Conservation (phyloP, 805 yeast species). For the Huiozyma naganishii region DNA sequence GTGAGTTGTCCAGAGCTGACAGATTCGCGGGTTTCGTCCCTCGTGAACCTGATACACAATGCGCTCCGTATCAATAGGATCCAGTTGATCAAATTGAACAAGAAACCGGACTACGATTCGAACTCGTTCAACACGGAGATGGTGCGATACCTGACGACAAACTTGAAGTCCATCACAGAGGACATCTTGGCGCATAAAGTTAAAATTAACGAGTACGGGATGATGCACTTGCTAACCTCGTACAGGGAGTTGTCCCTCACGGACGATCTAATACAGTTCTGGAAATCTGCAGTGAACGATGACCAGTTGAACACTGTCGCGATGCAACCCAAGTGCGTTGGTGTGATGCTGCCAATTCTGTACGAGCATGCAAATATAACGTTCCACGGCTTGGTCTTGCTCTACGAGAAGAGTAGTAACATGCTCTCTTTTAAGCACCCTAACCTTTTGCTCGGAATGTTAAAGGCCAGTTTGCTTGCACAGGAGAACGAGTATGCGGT, state of each 20-base stretch:
- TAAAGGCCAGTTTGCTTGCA: slow-evolving; percentile 53
- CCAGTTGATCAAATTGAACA: slow-evolving; percentile 39
- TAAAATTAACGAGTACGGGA: slow-evolving; percentile 36
- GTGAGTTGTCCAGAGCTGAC: slow-evolving; percentile 34
- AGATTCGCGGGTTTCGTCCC: slow-evolving; percentile 32
- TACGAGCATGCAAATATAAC: slow-evolving; percentile 39
- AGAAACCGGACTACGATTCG: slow-evolving; percentile 47
- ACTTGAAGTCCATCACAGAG: slow-evolving; percentile 37
- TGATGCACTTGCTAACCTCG: slow-evolving; percentile 42
- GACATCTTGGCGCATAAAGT: slow-evolving; percentile 36
- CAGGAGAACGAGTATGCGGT: slow-evolving; percentile 54
- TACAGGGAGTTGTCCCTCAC: slow-evolving; percentile 46
- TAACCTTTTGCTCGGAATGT: slow-evolving; percentile 53
- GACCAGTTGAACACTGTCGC: slow-evolving; percentile 25
- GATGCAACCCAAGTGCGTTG: slow-evolving; percentile 51
- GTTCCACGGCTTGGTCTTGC: slow-evolving; percentile 44
- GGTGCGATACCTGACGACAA: slow-evolving; percentile 34
- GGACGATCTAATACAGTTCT: slow-evolving; percentile 50
- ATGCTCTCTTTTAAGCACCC: slow-evolving; percentile 19
- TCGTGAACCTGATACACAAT: slow-evolving; percentile 39
- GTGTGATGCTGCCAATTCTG: slow-evolving; percentile 55
- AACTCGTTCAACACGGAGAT: slow-evolving; percentile 41
- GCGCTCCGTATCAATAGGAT: slow-evolving; percentile 42
- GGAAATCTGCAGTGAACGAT: slow-evolving; percentile 38
- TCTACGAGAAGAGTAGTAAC: slow-evolving; percentile 35